Conservation (phyloP, 176 grass and related monocot genomes). For the Phragmites australis region DNA sequence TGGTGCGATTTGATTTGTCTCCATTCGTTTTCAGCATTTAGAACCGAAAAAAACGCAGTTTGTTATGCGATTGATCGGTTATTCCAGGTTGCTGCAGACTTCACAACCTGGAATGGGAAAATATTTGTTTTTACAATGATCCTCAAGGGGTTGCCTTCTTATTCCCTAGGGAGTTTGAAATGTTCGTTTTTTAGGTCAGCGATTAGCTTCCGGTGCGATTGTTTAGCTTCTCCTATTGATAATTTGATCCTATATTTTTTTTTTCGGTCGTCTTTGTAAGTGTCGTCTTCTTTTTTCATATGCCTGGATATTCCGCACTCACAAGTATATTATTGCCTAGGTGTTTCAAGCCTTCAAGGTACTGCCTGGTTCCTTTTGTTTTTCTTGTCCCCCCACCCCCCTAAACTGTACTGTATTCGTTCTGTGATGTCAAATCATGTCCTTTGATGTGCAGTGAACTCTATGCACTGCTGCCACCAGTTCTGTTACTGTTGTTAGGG, state of each 20-base stretch:
- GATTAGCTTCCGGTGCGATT: not conserved
- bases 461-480: slow-evolving; percentile 16
- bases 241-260: not conserved
- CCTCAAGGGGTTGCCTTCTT: not conserved
- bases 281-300: slow-evolving; percentile 20
- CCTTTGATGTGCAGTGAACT: slow-evolving; percentile 46
- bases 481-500: slow-evolving; percentile 38
- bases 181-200: not conserved
- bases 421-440: slow-evolving; percentile 45
- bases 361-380: slow-evolving; percentile 14
- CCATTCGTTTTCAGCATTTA: not conserved
- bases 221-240: not conserved
- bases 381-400: not conserved
- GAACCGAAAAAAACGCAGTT: not conserved
- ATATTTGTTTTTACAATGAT: not conserved
- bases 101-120: not conserved
- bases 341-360: not conserved
- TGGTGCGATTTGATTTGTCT: not conserved
- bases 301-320: slow-evolving; percentile 14
- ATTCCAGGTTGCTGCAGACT: slow-evolving; percentile 14
- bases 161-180: not conserved
- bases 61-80: not conserved
- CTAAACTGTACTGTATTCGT: not conserved
- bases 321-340: not conserved
- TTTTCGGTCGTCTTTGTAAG: not conserved